phyloP scores from a whole-genome alignment of 768 basidiomycete genomes.

The Tricholomella constricta region DNA sequence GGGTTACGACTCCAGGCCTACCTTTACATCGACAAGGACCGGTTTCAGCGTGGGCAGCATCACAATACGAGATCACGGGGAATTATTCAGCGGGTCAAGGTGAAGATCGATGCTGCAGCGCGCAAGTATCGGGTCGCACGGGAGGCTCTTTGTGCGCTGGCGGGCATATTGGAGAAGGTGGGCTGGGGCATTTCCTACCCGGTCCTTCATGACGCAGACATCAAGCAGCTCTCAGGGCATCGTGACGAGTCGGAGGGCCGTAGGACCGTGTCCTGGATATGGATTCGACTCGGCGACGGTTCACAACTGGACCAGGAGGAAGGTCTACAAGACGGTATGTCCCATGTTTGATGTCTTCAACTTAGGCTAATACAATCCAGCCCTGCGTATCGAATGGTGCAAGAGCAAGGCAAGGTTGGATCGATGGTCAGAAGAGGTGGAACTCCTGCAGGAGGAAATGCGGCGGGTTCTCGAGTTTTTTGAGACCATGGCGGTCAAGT shows the following conservation, averaged over 20 bases:
- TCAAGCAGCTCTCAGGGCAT: slow-evolving; percentile 2
- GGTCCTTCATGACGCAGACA: slow-evolving; percentile 8
- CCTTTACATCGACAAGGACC: no score
- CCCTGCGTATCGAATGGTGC: slow-evolving; percentile 15
- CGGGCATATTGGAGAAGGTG: slow-evolving; percentile 4
- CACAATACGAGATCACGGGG: background rate
- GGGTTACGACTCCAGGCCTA: background rate
- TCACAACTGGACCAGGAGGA: background rate
- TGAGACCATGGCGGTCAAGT: background rate
- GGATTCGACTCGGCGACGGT: slow-evolving; percentile 12
- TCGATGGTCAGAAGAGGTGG: background rate
- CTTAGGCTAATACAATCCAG: slow-evolving; percentile 3
- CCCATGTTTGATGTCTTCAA: background rate
- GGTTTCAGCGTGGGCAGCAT: background rate
- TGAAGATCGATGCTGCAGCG: background rate
- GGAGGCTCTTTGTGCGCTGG: background rate
- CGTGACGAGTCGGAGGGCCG: slow-evolving; percentile 4
- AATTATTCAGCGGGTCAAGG: background rate
- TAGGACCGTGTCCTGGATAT: slow-evolving; percentile 19
- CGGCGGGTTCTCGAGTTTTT: background rate
- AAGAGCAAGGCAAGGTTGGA: slow-evolving; percentile 2
- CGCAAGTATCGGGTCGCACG: slow-evolving; percentile 2
- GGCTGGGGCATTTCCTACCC: slow-evolving; percentile 9
- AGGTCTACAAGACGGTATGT: slow-evolving; percentile 16
- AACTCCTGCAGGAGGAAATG: background rate